These are phyloP conservation scores for Mortierella sp. DNA, from an alignment of 371 early-diverging fungal genomes.

Conservation along the genomic window DNA sequence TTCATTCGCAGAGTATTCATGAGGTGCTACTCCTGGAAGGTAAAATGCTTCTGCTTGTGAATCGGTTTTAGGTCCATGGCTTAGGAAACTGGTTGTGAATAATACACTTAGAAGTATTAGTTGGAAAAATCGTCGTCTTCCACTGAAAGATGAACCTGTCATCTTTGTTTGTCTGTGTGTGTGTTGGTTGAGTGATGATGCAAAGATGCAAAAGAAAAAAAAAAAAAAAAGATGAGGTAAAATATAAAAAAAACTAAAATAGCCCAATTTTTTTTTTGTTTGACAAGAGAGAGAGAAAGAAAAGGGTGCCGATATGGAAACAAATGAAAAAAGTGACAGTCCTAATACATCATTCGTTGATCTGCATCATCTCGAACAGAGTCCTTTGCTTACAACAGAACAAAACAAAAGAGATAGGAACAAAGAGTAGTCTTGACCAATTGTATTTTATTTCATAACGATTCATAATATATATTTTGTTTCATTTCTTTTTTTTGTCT, in stretches of 20 bases:
- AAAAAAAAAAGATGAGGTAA: neutral
- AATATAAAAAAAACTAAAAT: neutral
- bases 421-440: too few species aligned
- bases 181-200: neutral
- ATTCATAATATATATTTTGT: too few species aligned
- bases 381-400: neutral
- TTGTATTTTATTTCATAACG: too few species aligned
- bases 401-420: too few species aligned
- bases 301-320: neutral
- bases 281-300: neutral
- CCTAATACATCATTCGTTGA: too few species aligned
- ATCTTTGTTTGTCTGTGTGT: neutral
- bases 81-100: neutral
- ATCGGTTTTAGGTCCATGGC: too few species aligned
- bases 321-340: neutral
- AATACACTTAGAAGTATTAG: neutral
- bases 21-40: constrained; percentile 94
- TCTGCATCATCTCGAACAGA: too few species aligned
- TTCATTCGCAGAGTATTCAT: constrained; percentile 81
- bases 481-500: too few species aligned
- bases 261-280: neutral
- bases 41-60: constrained; percentile 73
- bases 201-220: neutral
- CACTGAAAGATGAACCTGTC: neutral
- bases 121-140: neutral